These are phyloP conservation scores for Geotrichum restrictum DNA, from an alignment of 1,139 yeast genomes.

Conservation along the genomic window DNA sequence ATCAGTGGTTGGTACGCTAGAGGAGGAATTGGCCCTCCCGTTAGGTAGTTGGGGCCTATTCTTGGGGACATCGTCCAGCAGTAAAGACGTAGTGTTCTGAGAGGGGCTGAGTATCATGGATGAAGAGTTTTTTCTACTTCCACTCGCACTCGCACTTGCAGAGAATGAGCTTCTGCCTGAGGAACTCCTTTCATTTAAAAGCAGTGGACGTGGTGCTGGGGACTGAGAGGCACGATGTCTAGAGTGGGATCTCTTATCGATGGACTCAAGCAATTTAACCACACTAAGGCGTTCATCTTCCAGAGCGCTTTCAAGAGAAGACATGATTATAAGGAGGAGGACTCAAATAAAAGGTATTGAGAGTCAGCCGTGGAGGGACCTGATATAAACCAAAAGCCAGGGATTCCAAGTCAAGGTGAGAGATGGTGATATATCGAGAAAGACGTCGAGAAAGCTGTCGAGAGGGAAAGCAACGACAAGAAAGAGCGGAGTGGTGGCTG, in stretches of 20 bases:
- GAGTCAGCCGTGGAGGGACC: not conserved
- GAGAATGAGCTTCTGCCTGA: slow-evolving; percentile 12
- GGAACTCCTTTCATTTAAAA: slow-evolving; percentile 3
- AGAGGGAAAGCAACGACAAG: too few species aligned
- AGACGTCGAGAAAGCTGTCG: too few species aligned
- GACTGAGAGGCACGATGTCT: slow-evolving; percentile 12
- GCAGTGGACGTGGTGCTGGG: slow-evolving; percentile 15
- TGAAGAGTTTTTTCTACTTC: too few species aligned
- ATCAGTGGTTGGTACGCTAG: not conserved
- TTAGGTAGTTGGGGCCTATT: not conserved
- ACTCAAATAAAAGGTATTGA: not conserved
- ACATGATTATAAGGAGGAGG: slow-evolving; percentile 34
- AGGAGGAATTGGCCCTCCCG: not conserved
- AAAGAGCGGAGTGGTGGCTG: too few species aligned
- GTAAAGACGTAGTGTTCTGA: slow-evolving; percentile 1
- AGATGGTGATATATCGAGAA: too few species aligned
- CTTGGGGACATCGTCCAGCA: slow-evolving; percentile 4
- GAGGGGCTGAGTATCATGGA: too few species aligned
- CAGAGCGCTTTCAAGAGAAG: slow-evolving; percentile 46
- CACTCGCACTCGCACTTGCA: slow-evolving; percentile 1
- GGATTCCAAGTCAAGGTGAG: too few species aligned
- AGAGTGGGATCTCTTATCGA: slow-evolving; percentile 8
- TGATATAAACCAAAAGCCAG: not conserved
- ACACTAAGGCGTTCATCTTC: slow-evolving; percentile 46
- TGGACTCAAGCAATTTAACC: slow-evolving; percentile 37